Evolutionary conservation across 148 eudicot species (phyloP), one percentile per base, ranked within the genome.

Genomic region (Salicornia ramosissima): DNA sequence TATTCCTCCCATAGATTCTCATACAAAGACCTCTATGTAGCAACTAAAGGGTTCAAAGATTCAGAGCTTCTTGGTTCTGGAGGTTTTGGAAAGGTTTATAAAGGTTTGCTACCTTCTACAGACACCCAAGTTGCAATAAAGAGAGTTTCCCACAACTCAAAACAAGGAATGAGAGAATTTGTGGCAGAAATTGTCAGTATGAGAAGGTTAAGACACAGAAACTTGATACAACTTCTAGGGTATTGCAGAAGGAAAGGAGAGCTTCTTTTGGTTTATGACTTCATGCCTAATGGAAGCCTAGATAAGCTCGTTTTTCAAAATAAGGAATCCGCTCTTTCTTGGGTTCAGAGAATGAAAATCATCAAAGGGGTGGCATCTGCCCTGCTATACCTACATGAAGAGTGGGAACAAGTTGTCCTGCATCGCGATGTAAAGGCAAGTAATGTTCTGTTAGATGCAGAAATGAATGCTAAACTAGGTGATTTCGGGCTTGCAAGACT

Each of bases 211-310:
- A 81, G 87, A 31, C 87, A 83, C 34, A 68, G 78, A 60, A 83
- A 81, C 56, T 65, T 83, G 59, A 81, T 78, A 7, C 84, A 81
- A 26, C 84, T 83, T 29, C 77, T 80, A 50, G 84, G 87, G 6
- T 83, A 80, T 58, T 81, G 80, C 69, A 36, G 77, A 18, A 71
- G 79, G 74, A 75, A 75, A 43, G 85, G 77, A 24, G 85, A 82
- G 66, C 82, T 82, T 22, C 60, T 82, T 34, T 56, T 82, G 29
- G 85, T 82, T 5, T 82, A 82, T 40, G 82, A 82, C 36, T 75
- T 67, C 72, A 82, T 82, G 85, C 80, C 85, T 33, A 82, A 82
- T 25, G 85, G 85, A 53, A 82, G 85, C 71, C 80, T 82, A 15
- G 85, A 82, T 45, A 72, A 65, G 68, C 50, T 50, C 42, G 71